Evolutionary conservation across 441 rosid species (phyloP), one percentile per base, ranked within the genome.

Genomic region (Arabidopsis lyrata): DNA sequence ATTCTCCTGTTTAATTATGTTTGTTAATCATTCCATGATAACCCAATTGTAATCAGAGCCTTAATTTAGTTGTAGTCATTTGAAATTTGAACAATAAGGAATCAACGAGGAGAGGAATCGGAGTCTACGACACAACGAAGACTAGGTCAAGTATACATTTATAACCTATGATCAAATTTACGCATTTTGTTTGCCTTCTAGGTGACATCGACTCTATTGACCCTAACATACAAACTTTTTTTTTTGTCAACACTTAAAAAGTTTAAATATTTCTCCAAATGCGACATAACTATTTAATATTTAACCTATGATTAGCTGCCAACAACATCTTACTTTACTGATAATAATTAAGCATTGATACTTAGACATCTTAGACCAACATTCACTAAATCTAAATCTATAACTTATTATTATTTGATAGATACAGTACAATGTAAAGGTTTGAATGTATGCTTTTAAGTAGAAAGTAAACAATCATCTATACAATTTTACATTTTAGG

Each of bases 141-240:
- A 41, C 54, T 59, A 74, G 62, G 66, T 65, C 71, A 73, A 73
- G 39, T 56, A 58, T 72, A 58, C 52, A 66, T 74, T 58, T 58
- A 72, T 54, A 63, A 44, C 18, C 47, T 63, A 57, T 48, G 57
- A 57, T 65, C 65, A 57, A 36, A 56, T 36, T 36, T 47, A 27
- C 36, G 52, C 66, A 57, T 48, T 73, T 38, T 65, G 77, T 73
- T 65, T 65, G 56, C 14, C 58, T 56, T 66, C 62, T 66, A 74
- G 58, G 65, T 73, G 41, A 44, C 77, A 64, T 24, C 31, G 77
- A 64, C 58, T 55, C 64, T 65, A 36, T 27, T 48, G 42, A 65
- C 72, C n/a, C 45, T 41, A 53, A 8, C 32, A 18, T 50, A 31
- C 3, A 32, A 27, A 34, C 38, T 39, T 39, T 20, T 57, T 3